Evolutionary conservation across 1,284 basidiomycete genomes (phyloP), one percentile per base, ranked within the genome.

Genomic region (Rhodotorula sp.): DNA sequence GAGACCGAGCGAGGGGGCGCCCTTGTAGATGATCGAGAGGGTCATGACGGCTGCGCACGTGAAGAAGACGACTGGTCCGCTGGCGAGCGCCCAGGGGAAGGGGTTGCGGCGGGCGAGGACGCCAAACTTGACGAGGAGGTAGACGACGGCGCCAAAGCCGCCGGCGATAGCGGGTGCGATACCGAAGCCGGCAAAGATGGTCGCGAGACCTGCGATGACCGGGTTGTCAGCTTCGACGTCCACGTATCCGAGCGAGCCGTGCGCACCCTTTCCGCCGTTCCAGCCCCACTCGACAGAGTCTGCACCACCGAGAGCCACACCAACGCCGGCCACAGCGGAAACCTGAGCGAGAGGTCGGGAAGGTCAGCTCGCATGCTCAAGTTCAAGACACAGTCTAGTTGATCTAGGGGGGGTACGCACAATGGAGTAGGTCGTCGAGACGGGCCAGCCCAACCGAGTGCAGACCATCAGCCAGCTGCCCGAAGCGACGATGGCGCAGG

Each of bases 251-350:
- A 5, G 15, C 22, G 30, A 20, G 6, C 30, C 0, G 15, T 5
- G 24, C 53, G 32, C 34, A 69, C 83, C 83, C 73, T 81, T 82
- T 46, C 80, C 81, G 51, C 73, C 76, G 74, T 84, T 82, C 84
- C 84, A 85, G 17, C 83, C 83, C 83, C 84, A 84, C 56, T 81
- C 73, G 57, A 83, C 82, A 0, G 78, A 76, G n/a, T 78, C 74
- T 32, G 74, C 67, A 15, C 83, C 82, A 34, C 78, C 81, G 19
- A 80, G 74, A 2, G 83, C 84, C 29, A 84, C 81, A 68, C 84
- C 84, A 44, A 82, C 81, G 75, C 83, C 83, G 19, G 81, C 81
- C 9, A 84, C 75, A 1, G 82, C 82, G 5, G 82, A 82, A 39
- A 84, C 80, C 68, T 83, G 81, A 49, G 59, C 53, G 39, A 49